Percentiles rank a stretch among this genome's conserved stretches.
phyloP scores from a whole-genome alignment of 31 red algal genomes.

The Porphyra umbilicalis region DNA sequence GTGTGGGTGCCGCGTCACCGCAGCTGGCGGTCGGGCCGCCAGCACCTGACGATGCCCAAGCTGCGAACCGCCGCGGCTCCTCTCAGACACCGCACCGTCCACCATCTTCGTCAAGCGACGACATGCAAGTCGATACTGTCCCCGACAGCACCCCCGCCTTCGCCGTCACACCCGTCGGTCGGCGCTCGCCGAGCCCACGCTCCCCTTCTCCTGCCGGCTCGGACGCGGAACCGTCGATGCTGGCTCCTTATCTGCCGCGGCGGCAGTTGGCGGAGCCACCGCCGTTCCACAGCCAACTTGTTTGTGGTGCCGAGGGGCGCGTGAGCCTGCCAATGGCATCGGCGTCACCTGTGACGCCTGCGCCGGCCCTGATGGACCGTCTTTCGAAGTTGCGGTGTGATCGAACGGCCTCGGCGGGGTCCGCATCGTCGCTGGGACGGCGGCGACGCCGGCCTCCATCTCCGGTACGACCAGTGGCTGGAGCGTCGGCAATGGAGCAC shows the following conservation, averaged over 20 bases:
- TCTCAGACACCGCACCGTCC: too few species aligned
- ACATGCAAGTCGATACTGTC: background rate
- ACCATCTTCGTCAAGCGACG: too few species aligned
- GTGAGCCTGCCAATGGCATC: background rate
- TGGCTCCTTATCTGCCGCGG: background rate
- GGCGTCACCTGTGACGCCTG: background rate
- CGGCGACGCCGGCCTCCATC: background rate
- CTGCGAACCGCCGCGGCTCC: too few species aligned
- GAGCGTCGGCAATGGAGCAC: background rate
- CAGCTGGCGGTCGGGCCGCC: background rate
- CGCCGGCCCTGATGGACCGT: background rate
- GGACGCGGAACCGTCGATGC: background rate
- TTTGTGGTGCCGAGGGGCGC: background rate
- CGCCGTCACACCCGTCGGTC: background rate
- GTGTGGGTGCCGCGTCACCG: background rate
- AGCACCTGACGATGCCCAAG: too few species aligned
- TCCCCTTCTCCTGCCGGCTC: background rate
- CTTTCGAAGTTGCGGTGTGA: background rate
- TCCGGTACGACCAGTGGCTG: background rate
- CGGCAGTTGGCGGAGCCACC: background rate
- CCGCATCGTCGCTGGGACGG: background rate
- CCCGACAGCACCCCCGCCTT: background rate
- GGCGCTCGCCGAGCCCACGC: background rate
- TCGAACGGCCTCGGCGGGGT: background rate
- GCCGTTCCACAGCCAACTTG: background rate